These are phyloP conservation scores for Rhinocladiella mackenziei DNA, from an alignment of 2,329 filamentous ascomycete genomes.

Conservation along the genomic window DNA sequence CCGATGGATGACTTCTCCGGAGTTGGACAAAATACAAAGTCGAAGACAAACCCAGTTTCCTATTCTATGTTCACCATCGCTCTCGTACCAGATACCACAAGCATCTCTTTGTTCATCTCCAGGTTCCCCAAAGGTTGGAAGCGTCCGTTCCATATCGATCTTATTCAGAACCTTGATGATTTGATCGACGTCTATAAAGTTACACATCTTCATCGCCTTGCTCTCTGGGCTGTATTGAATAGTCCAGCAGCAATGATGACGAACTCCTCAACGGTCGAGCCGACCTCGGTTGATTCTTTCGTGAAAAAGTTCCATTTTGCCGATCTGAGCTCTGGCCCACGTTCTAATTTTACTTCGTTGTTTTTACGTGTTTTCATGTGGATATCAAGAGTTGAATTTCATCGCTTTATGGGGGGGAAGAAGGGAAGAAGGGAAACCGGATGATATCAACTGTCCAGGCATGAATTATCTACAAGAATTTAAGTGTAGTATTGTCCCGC, in stretches of 20 bases:
- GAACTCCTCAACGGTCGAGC: constrained; percentile 18
- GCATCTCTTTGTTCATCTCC: constrained; percentile 5
- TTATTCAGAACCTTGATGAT: too few species aligned
- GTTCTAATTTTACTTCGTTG: constrained; percentile 1
- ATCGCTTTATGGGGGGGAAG: too few species aligned
- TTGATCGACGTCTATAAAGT: background rate
- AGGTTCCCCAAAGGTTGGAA: constrained; percentile 1
- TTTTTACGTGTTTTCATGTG: too few species aligned
- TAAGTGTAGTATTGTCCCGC: constrained; percentile 1
- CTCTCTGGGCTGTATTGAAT: constrained; percentile 21
- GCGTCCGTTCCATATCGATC: too few species aligned
- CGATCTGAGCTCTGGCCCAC: constrained; percentile 28
- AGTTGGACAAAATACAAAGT: background rate
- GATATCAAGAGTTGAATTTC: too few species aligned
- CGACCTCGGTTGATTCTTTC: constrained; percentile 27
- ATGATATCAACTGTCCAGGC: too few species aligned
- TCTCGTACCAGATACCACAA: constrained; percentile 10
- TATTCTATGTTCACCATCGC: background rate
- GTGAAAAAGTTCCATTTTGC: constrained; percentile 26
- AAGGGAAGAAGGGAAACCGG: too few species aligned
- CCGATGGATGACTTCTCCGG: too few species aligned
- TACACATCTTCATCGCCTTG: background rate
- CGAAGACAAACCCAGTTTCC: background rate
- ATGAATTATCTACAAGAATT: constrained; percentile 6
- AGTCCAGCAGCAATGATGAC: constrained; percentile 26